These are phyloP conservation scores for Metschnikowia amazonensis DNA, from an alignment of 805 yeast genomes.

Conservation along the genomic window DNA sequence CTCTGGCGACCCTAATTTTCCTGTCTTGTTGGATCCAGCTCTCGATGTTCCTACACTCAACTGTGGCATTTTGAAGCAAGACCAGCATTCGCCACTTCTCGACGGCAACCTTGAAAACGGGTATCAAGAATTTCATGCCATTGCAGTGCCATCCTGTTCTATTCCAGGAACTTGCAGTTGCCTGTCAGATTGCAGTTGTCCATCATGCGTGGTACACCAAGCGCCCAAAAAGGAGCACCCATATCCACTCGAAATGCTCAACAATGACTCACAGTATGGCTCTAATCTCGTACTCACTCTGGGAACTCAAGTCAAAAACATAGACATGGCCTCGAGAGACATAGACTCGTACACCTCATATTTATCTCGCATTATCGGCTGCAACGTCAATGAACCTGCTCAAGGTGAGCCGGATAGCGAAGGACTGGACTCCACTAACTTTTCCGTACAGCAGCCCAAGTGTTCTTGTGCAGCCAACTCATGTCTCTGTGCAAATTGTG, in stretches of 20 bases:
- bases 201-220: slow-evolving; percentile 35
- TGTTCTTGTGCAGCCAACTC: slow-evolving; percentile 18
- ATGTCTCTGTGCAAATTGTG: slow-evolving; percentile 37
- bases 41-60: not conserved
- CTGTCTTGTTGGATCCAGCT: not conserved
- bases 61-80: slow-evolving; percentile 3
- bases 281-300: slow-evolving; percentile 14
- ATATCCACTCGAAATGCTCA: slow-evolving; percentile 10
- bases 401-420: slow-evolving; percentile 1
- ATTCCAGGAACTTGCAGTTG: slow-evolving; percentile 37
- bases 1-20: not conserved
- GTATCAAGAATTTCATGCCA: slow-evolving; percentile 20
- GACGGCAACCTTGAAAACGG: not conserved
- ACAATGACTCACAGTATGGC: slow-evolving; percentile 13
- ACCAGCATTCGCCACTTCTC: not conserved
- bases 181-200: slow-evolving; percentile 35
- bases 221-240: slow-evolving; percentile 7
- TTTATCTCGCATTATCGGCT: slow-evolving; percentile 6
- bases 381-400: slow-evolving; percentile 4
- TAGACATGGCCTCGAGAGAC: not conserved
- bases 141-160: slow-evolving; percentile 32
- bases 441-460: slow-evolving; percentile 1
- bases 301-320: not conserved
- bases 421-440: not conserved
- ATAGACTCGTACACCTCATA: slow-evolving; percentile 6